Base-by-base conservation (phyloP, 2,329 filamentous ascomycete species). In the Lecanicillium sp. region DNA sequence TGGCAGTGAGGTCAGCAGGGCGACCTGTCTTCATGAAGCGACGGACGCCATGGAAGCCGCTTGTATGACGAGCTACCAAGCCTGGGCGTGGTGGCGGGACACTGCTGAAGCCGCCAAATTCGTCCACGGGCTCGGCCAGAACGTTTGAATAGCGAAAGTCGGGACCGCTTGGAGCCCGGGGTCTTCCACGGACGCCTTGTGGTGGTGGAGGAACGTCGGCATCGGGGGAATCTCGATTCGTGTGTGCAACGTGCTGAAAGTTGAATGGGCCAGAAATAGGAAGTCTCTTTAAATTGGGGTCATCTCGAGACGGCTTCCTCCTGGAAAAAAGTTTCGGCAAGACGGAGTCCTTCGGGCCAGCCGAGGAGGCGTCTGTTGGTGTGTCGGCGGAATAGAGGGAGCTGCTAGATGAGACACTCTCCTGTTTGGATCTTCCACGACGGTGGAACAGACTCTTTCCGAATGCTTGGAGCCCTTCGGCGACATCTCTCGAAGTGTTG, bases 261-360 rank as follows among this genome's bases (percentile, higher is more conserved):
- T 81, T 80, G 57, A 78, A 81, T 3, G 78, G 78, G 1, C 65
- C 71, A 1, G 78, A 82, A 39, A 82, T 82, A 39, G 71, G 68
- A 36, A 70, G 51, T 45, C 64, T 69, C 49, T 57, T 70, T 38
- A 55, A 47, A 37, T 47, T 36, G 34, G 50, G 44, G 18, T 62
- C 58, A 32, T 63, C 59, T 15, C 59, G 57, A 19, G 56, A 55
- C 10, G 50, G 49, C 47, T 68, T 71, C 39, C 74, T 66, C 36
- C 74, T 64, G 31, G 64, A 56, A 42, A 79, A 77, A 32, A 79
- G 58, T 9, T 65, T 62, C 5, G 71, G 67, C 19, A 74, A 63
- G 28, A 69, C 60, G 4, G 62, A 60, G 22, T 74, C 70, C 49
- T 63, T 69, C 33, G 56, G 34, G 50, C 49, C 44, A 36, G 49